A percentile compares a stretch with the other conserved stretches of the same genome.
Evolutionary conservation across 441 rosid genomes (phyloP).

Genomic region (Hura crepitans): DNA sequence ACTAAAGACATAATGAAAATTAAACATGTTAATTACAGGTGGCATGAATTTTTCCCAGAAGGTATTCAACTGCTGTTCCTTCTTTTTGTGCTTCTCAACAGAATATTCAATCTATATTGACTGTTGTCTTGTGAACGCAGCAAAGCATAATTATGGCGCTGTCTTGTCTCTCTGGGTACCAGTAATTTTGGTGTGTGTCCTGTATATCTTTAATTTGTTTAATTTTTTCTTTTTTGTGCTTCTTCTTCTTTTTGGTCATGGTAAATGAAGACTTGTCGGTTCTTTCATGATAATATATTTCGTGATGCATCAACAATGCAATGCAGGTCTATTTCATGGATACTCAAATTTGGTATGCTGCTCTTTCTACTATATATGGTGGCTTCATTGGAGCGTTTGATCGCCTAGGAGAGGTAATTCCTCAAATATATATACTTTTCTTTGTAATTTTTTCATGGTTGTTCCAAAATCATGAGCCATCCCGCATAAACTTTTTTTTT

Average conservation of each 20-base stretch:
- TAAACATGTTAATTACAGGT: slow-evolving; percentile 54
- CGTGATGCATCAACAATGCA: slow-evolving; percentile 25
- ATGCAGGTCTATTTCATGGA: slow-evolving; percentile 95
- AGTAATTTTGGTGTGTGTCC: slow-evolving; percentile 52
- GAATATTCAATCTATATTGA: slow-evolving; percentile 22
- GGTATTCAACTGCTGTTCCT: slow-evolving; percentile 40
- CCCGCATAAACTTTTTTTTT: slow-evolving; percentile 5
- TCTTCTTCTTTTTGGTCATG: too few relatives aligned
- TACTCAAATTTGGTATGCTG: slow-evolving; percentile 95
- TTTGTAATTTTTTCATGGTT: not conserved
- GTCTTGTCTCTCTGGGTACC: slow-evolving; percentile 85
- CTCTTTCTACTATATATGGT: slow-evolving; percentile 86
- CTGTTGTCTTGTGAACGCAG: slow-evolving; percentile 43
- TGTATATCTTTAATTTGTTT: slow-evolving; percentile 1
- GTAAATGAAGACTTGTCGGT: slow-evolving; percentile 10
- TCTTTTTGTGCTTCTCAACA: slow-evolving; percentile 14
- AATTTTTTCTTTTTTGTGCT: too few relatives aligned
- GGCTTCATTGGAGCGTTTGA: slow-evolving; percentile 93
- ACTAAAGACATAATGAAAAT: slow-evolving; percentile 82
- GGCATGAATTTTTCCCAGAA: slow-evolving; percentile 91
- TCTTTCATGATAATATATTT: slow-evolving; percentile 12
- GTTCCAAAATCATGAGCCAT: slow-evolving; percentile 4
- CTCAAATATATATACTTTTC: slow-evolving; percentile 13
- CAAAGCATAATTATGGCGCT: slow-evolving; percentile 65
- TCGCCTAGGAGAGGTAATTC: slow-evolving; percentile 91